phyloP scores from a whole-genome alignment of 441 rosid genomes.

The Biscutella laevigata region DNA sequence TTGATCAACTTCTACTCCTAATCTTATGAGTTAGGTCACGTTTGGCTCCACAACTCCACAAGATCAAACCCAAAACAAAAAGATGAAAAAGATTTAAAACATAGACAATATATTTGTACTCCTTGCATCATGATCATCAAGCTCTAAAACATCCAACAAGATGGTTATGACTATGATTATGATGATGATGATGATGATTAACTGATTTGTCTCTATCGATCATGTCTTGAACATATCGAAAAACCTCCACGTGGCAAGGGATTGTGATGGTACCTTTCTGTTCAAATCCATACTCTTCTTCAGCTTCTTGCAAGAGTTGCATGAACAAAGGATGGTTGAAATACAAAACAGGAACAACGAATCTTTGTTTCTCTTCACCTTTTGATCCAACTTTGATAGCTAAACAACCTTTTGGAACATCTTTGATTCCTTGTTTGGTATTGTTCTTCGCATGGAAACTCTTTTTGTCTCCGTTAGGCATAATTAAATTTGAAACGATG shows the following conservation, averaged over 20 bases:
- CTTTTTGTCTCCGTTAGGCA: too few species aligned
- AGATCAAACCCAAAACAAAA: neutral
- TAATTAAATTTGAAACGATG: too few species aligned
- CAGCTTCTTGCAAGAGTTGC: constrained; percentile 74
- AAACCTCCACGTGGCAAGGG: constrained; percentile 82
- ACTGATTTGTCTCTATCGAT: constrained; percentile 55
- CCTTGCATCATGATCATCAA: constrained; percentile 33
- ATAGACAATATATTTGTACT: too few species aligned
- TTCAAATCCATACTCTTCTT: constrained; percentile 82
- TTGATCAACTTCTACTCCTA: too few species aligned
- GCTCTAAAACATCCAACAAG: constrained; percentile 68
- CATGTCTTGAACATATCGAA: constrained; percentile 58
- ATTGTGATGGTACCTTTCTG: constrained; percentile 83
- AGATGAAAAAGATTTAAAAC: neutral
- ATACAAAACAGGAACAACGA: constrained; percentile 75
- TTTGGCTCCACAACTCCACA: constrained; percentile 37
- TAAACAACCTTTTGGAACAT: constrained; percentile 81
- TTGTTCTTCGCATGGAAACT: too few species aligned
- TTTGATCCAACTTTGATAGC: constrained; percentile 72
- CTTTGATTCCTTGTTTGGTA: too few species aligned
- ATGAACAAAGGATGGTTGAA: constrained; percentile 85
- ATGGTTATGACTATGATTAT: constrained; percentile 20
- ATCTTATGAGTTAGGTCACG: constrained; percentile 36
- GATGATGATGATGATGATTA: constrained; percentile 30
- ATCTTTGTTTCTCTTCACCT: constrained; percentile 64